Percentiles rank a stretch among this genome's conserved stretches.
phyloP scores from a whole-genome alignment of 2,329 filamentous ascomycete genomes.

The Phoma sp. region DNA sequence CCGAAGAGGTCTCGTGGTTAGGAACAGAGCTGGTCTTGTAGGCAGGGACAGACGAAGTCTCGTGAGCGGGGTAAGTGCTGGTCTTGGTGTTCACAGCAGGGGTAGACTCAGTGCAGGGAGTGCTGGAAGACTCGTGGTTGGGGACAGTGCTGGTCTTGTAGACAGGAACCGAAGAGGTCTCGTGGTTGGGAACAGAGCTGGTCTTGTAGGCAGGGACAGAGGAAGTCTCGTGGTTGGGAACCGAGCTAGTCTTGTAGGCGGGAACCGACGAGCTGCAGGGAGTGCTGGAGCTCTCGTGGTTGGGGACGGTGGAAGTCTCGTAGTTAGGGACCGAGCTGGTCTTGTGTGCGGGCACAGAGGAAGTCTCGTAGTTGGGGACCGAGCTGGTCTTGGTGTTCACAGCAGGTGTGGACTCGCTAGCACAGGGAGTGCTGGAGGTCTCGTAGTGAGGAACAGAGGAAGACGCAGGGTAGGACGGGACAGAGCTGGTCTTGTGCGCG shows the following conservation, averaged over 20 bases:
- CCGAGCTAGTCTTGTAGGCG: not conserved
- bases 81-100: not conserved
- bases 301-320: not conserved
- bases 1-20: not conserved
- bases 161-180: not conserved
- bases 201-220: not conserved
- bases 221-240: not conserved
- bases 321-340: not conserved
- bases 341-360: not conserved
- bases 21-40: not conserved
- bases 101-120: not conserved
- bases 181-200: not conserved
- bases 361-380: not conserved
- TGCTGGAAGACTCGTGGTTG: not conserved
- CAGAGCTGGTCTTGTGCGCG: not conserved
- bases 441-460: not conserved
- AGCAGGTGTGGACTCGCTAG: not conserved
- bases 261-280: constrained; percentile 1
- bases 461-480: not conserved
- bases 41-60: not conserved
- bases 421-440: not conserved
- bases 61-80: not conserved
- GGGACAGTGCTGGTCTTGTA: not conserved
- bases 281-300: not conserved
- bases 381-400: not conserved